Base-by-base conservation (phyloP, 2,329 filamentous ascomycete species). In the Zymoseptoria pseudotritici region DNA sequence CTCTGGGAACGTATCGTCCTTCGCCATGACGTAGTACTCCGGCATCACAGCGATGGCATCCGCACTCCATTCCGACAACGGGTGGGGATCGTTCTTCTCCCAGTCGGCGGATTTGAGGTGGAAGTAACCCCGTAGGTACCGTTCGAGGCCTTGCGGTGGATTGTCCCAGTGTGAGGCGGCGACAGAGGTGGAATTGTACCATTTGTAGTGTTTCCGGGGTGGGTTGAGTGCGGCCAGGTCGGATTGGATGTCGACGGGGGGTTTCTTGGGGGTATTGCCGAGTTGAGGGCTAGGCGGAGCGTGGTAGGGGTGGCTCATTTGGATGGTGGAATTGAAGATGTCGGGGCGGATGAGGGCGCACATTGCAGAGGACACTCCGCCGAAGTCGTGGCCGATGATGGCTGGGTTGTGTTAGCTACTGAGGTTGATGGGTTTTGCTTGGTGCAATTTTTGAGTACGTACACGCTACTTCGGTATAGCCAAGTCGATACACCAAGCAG, bases 191-290 rank as follows among this genome's bases (percentile, higher is more conserved):
- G 82, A 81, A 66, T 85, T 86, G 71, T 85, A 88, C 81, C 81
- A 86, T 71, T 87, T 86, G 76, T 89, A 89, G 70, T 88, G 86
- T 69, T 88, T 88, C 8, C 83, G 70, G 0, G 85, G 83, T n/a
- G 81, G 78, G 1, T 77, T 70, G 1, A 86, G 76, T 50, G 75
- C 74, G 0, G 80, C 80, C 1, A 88, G 78, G 2, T 81, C 80
- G 20, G 75, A 73, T 59, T 85, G 82, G n/a, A 88, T 79, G 59
- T 85, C 78, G 7, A 62, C 24, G 17, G 66, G 60, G 54, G 57
- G 64, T 61, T 69, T 69, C 5, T 52, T 24, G n/a, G 70, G 66
- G n/a, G 78, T 70, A 29, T 75, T 72, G 61, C 80, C 75, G 62
- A 82, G 80, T 0, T 79, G 79, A 1, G 85, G 75, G 0, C 66